Conservation (phyloP, 306 rosid species). For the Clitoria ternatea region DNA sequence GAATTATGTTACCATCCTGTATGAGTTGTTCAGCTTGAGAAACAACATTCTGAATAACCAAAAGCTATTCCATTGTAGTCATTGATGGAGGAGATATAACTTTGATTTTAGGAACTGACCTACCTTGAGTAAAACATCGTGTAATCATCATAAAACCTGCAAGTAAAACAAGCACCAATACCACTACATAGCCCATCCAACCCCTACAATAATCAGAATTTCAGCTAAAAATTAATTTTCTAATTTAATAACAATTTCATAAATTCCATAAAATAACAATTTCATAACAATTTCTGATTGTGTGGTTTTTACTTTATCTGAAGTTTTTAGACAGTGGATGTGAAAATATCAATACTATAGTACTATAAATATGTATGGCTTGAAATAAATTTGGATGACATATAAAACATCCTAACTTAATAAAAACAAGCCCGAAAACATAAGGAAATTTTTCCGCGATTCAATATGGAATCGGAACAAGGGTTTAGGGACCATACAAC, state of each 20-base stretch:
- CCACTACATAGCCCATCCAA: slow-evolving; percentile 70
- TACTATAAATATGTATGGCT: too few species aligned
- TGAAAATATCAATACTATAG: too few species aligned
- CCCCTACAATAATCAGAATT: slow-evolving; percentile 53
- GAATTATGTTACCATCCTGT: slow-evolving; percentile 73
- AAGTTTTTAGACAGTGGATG: too few species aligned
- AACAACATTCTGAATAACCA: slow-evolving; percentile 82
- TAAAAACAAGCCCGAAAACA: too few species aligned
- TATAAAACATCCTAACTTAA: too few species aligned
- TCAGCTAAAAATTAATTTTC: background rate
- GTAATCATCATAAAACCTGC: slow-evolving; percentile 76
- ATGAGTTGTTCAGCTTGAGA: slow-evolving; percentile 71
- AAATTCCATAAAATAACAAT: background rate
- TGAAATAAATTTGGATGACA: too few species aligned
- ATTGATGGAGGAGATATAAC: slow-evolving; percentile 74
- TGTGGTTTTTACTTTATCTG: too few species aligned
- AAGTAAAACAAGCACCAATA: slow-evolving; percentile 40
- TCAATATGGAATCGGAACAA: too few species aligned
- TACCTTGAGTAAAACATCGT: slow-evolving; percentile 45
- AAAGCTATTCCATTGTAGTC: slow-evolving; percentile 94
- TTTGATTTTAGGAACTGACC: slow-evolving; percentile 54
- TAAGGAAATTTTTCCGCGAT: too few species aligned
- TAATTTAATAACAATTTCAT: background rate
- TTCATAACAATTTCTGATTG: too few species aligned
- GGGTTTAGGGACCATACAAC: too few species aligned